Evolutionary conservation across 1,139 yeast species (phyloP), one percentile per base, ranked within the genome.

Genomic region (Protomyces inouyei): DNA sequence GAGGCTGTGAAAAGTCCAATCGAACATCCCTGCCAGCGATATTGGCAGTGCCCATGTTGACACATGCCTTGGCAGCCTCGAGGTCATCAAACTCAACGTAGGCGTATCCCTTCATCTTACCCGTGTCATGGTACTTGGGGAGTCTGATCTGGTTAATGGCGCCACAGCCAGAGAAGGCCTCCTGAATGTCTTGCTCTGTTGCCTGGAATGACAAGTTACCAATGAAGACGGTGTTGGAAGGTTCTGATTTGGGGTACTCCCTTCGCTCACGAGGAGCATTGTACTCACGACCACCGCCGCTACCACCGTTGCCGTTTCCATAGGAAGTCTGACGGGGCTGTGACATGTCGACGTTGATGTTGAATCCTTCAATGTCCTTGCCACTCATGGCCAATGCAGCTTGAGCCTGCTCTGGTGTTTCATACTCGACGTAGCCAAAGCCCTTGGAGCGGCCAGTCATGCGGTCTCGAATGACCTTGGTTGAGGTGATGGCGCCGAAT

Each of bases 141-240:
- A 93, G 97, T 80, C 98, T 87, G 71, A 98, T 97, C 73, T 86
- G 77, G 59, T 83, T 73, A 68, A 91, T 93, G 77, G 95, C 96
- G 60, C 92, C 96, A 71, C 83, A 75, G 69, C 82, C 83, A 75
- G 86, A 91, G 76, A 93, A 93, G 80, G 89, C 97, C 70, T 86
- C 81, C 77, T 82, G 82, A 76, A 93, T 85, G 96, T 96, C 88
- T 67, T 85, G 96, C 75, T 91, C 98, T 74, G 93, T 98, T 73
- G 93, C 83, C 78, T 86, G 88, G 98, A 98, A 93, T 37, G 98
- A 91, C 74, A 93, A 85, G 81, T 98, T 86, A 73, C 98, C 98
- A 70, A 91, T 98, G 74, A 93, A 93, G 71, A 93, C 79, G 69
- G 98, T 93, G 67, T 93, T 90, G 72, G 92, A 88, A 57, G 69